Evolutionary conservation across 148 eudicot species (phyloP).

Genomic region (Cornus kousa): DNA sequence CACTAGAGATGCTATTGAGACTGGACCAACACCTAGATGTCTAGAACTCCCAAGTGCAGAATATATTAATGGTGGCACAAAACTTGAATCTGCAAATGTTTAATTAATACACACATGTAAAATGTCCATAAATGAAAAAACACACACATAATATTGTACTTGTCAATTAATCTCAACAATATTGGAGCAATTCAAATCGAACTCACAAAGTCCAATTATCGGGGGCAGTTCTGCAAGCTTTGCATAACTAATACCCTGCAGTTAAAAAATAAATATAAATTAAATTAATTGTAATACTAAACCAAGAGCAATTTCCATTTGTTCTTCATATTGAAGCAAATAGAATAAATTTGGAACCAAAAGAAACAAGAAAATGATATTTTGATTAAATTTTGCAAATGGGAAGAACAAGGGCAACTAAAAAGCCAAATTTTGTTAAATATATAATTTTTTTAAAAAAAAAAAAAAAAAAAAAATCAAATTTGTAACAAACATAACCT

Average conservation of each 20-base stretch:
- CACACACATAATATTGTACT: background rate
- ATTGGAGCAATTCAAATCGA: background rate
- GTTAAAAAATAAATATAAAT: background rate
- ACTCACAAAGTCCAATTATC: slow-evolving; percentile 78
- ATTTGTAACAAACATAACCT: background rate
- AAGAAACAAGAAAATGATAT: background rate
- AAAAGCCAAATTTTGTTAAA: background rate
- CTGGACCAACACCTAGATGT: slow-evolving; percentile 56
- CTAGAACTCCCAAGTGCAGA: slow-evolving; percentile 54
- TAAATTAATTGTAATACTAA: background rate
- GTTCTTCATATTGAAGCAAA: background rate
- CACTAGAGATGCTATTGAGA: slow-evolving; percentile 56
- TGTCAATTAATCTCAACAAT: background rate
- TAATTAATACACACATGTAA: background rate
- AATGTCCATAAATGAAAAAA: background rate
- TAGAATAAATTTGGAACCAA: background rate
- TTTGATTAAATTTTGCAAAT: background rate
- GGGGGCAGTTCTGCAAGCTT: slow-evolving; percentile 87
- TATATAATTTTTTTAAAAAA: no score
- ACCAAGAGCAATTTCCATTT: background rate
- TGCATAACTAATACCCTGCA: slow-evolving; percentile 87
- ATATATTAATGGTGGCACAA: slow-evolving; percentile 60
- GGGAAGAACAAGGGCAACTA: background rate
- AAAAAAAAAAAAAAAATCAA: no score
- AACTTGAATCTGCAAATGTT: slow-evolving; percentile 45